A percentile compares a stretch with the other conserved stretches of the same genome.
Evolutionary conservation across 257 asterid species (phyloP).

Genomic region (Solanum dulcamara): DNA sequence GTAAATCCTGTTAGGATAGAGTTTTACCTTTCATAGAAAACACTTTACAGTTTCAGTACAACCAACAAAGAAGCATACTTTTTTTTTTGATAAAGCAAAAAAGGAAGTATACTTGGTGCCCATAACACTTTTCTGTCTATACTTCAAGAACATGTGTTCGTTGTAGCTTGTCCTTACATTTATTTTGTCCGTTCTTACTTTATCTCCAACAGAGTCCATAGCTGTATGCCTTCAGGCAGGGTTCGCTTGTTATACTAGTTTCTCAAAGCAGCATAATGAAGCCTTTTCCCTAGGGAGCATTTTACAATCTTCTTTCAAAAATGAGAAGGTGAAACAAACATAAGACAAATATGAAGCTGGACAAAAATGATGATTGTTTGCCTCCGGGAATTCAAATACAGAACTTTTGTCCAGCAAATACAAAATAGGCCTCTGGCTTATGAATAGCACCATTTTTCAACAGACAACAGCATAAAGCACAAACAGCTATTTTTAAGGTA

Average conservation of each 20-base stretch:
- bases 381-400: neutral
- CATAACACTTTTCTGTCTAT: neutral
- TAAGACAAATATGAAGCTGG: neutral
- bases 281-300: neutral
- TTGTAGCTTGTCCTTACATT: neutral
- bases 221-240: neutral
- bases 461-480: neutral
- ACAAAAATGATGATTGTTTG: neutral
- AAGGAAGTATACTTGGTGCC: neutral
- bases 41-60: neutral
- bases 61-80: neutral
- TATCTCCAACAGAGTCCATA: neutral
- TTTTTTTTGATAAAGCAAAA: neutral
- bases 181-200: neutral
- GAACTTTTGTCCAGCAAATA: neutral
- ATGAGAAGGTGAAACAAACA: neutral
- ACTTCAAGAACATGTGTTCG: neutral
- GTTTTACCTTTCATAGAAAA: neutral
- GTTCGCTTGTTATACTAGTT: neutral
- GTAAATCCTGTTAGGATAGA: neutral
- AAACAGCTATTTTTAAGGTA: neutral
- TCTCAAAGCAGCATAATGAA: neutral
- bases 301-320: neutral
- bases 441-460: neutral
- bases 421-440: neutral